Percentiles rank a stretch among this genome's conserved stretches.
Conservation (phyloP, 108 stramenopile genomes). For the Nannochloropsis oceanica region DNA sequence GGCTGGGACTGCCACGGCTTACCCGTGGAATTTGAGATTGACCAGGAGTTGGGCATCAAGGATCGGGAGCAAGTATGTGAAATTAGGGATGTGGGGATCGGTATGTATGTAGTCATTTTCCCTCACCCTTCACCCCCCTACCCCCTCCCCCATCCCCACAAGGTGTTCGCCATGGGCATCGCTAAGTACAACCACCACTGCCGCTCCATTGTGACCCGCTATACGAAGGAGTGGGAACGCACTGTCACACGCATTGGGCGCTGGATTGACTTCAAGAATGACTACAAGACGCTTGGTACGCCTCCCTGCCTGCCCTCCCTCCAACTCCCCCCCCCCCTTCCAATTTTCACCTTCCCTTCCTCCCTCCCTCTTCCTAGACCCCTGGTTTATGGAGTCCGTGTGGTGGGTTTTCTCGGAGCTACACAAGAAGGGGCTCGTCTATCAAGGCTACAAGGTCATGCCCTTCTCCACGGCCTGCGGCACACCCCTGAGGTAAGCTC, state of each 20-base stretch:
- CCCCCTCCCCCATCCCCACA: no score
- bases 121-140: no score
- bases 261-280: constrained; percentile 99
- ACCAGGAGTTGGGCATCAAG: constrained; percentile 77
- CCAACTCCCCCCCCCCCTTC: neutral
- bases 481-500: constrained; percentile 60
- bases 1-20: constrained; percentile 99
- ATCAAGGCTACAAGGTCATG: constrained; percentile 98
- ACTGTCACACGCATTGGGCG: constrained; percentile 86
- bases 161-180: constrained; percentile 29
- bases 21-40: constrained; percentile 98
- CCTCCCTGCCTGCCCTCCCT: constrained; percentile 10
- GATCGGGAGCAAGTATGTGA: constrained; percentile 79
- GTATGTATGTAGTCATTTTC: no score
- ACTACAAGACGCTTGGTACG: constrained; percentile 94
- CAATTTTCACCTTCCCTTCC: neutral
- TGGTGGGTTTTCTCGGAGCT: constrained; percentile 95
- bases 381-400: constrained; percentile 94
- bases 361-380: neutral
- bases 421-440: constrained; percentile 87
- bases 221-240: constrained; percentile 91
- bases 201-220: constrained; percentile 82
- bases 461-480: constrained; percentile 91
- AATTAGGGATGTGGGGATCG: constrained; percentile 35
- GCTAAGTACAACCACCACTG: constrained; percentile 86